Base-by-base conservation (phyloP, 345 rosid species). In the Rhizophora mangle region DNA sequence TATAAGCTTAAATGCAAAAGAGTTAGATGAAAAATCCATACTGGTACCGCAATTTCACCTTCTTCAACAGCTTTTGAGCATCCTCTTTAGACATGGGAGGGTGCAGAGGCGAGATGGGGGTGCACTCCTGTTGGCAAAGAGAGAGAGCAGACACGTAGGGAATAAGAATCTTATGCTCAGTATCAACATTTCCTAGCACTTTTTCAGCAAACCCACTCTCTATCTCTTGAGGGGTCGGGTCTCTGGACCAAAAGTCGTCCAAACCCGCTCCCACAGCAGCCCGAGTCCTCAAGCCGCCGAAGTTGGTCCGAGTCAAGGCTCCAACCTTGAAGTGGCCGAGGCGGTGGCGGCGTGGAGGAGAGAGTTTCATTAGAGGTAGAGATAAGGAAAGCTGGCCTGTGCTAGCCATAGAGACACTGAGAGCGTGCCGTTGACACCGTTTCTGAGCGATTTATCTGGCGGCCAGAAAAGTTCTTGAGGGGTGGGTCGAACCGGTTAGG, bases 131-230 rank as follows among this genome's bases (percentile, higher is more conserved):
- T 75, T 84, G 80, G 1, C 96, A 67, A 61, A 95, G 97, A 16
- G 97, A 92, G 16, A 95, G 75, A 52, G 90, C 91, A 19, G 96
- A 84, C 26, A 84, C 59, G 27, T 71, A 82, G 21, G 96, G 99
- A 32, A 95, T 95, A n/a, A 95, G 81, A 71, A 90, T 90, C 82
- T 84, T 95, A 65, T 90, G 96, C 72, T 95, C 97, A 16, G 93
- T 88, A 79, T 82, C 71, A 67, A 65, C 73, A 52, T 73, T 65
- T 0, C 97, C 97, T 70, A 88, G 65, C 49, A 95, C 97, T 80
- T 83, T 95, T 13, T 92, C 99, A 4, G 66, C 99, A 81, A 92
- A 95, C 2, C 74, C 70, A 53, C 97, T 95, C 39, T 85, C 99
- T 60, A 95, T 5, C 78, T 95, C 99, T 51, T 77, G 89, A 30